Evolutionary conservation across 805 yeast genomes (phyloP).

Genomic region (Spathaspora hagerdaliae): DNA sequence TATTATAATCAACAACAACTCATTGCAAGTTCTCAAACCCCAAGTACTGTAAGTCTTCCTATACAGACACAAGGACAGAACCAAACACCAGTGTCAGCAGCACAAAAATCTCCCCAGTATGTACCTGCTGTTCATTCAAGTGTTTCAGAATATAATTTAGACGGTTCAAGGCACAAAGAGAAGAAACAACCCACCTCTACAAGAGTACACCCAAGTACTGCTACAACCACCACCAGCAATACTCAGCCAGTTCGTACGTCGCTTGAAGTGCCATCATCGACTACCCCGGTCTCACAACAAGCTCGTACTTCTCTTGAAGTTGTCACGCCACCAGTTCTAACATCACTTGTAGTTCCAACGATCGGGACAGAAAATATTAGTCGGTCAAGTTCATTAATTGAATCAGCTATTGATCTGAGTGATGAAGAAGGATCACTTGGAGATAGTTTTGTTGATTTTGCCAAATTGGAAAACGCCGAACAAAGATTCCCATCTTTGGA

Average conservation of each 20-base stretch:
- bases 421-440: conserved; percentile 1
- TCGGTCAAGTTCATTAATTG: neutral
- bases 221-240: neutral
- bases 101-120: neutral
- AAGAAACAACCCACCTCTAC: no score
- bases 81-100: neutral
- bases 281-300: neutral
- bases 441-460: conserved; percentile 30
- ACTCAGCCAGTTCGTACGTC: neutral
- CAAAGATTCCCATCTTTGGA: conserved; percentile 52
- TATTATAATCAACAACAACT: conserved; percentile 39
- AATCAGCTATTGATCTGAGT: neutral
- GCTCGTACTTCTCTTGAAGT: neutral
- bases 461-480: conserved; percentile 42
- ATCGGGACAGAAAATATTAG: neutral
- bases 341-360: neutral
- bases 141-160: neutral
- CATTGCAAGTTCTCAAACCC: conserved; percentile 1
- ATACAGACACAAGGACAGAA: neutral
- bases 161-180: neutral
- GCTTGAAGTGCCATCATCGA: neutral
- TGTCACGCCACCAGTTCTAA: neutral
- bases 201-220: no score
- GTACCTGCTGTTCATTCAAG: neutral
- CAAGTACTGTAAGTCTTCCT: conserved; percentile 1